A percentile compares a stretch with the other conserved stretches of the same genome.
Evolutionary conservation across 116 monocot species (phyloP).

Genomic region (Thalassia testudinum): DNA sequence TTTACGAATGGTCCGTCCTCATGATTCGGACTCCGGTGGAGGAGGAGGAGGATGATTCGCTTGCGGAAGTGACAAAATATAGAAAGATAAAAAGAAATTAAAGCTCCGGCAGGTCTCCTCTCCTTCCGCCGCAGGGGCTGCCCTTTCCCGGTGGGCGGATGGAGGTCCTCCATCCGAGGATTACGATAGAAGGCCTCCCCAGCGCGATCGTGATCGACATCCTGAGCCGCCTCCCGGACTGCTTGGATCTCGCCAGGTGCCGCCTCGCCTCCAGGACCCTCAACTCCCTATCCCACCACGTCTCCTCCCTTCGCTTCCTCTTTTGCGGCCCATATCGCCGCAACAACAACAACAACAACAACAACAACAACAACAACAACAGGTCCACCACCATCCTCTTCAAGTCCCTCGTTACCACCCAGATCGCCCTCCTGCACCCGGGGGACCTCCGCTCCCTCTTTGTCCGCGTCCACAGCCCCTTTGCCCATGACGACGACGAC

Average conservation of each 20-base stretch:
- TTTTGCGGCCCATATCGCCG: conserved; percentile 19
- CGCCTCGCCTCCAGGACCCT: conserved; percentile 24
- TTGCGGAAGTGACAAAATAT: no score
- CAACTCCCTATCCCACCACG: conserved; percentile 19
- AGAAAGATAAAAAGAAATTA: no score
- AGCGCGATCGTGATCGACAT: conserved; percentile 13
- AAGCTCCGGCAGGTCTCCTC: no score
- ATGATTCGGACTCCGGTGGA: no score
- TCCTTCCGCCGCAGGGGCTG: no score
- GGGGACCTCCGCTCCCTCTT: conserved; percentile 11
- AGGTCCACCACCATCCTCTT: conserved; percentile 10
- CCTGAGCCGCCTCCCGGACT: conserved; percentile 21
- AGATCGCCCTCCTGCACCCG: conserved; percentile 12
- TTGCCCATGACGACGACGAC: not conserved
- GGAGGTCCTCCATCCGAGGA: no score
- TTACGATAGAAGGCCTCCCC: no score
- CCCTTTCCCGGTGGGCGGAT: no score
- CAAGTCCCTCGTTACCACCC: conserved; percentile 15
- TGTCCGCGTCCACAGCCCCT: conserved; percentile 7
- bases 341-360: no score
- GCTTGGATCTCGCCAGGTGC: conserved; percentile 26
- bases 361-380: no score
- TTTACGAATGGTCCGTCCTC: no score
- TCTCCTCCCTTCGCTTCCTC: conserved; percentile 17
- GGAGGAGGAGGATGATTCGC: no score